A percentile compares a stretch with the other conserved stretches of the same genome.
phyloP scores from a whole-genome alignment of 805 yeast species.

The Metschnikowia borealis region DNA sequence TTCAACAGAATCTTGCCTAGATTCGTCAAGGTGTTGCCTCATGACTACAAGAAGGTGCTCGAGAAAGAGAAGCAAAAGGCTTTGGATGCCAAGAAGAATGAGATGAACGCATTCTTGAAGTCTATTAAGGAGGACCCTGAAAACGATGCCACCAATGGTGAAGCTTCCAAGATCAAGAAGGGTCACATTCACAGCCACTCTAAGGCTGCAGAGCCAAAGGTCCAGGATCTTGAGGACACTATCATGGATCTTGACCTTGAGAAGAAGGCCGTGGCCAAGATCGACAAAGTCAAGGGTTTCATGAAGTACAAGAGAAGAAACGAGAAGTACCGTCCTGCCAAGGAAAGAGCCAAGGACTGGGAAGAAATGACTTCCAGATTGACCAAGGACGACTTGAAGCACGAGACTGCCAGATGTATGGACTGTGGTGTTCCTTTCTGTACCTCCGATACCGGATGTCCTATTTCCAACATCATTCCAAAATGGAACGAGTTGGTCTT shows the following conservation, averaged over 20 bases:
- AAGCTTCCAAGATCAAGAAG: constrained; percentile 56
- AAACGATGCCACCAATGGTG: constrained; percentile 86
- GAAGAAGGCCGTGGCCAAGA: constrained; percentile 54
- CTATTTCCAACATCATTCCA: constrained; percentile 94
- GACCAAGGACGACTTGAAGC: constrained; percentile 78
- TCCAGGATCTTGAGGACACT: constrained; percentile 86
- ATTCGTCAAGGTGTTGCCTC: constrained; percentile 90
- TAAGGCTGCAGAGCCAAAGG: constrained; percentile 65
- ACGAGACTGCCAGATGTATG: constrained; percentile 97
- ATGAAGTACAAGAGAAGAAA: constrained; percentile 88
- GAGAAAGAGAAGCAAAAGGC: constrained; percentile 66
- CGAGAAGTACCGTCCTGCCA: constrained; percentile 79
- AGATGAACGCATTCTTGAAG: constrained; percentile 61
- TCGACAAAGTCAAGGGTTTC: constrained; percentile 86
- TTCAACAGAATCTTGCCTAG: constrained; percentile 85
- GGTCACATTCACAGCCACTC: constrained; percentile 40
- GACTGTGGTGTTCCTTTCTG: constrained; percentile 99
- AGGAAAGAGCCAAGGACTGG: constrained; percentile 84
- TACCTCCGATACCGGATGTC: constrained; percentile 97
- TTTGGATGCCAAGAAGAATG: constrained; percentile 62
- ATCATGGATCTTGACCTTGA: constrained; percentile 65
- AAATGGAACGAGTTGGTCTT: constrained; percentile 97
- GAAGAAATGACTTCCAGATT: constrained; percentile 79
- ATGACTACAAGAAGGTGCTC: constrained; percentile 85
- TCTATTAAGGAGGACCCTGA: constrained; percentile 78